Evolutionary conservation across 2,329 filamentous ascomycete genomes (phyloP).

Genomic region (Allantophomopsis lycopodina): DNA sequence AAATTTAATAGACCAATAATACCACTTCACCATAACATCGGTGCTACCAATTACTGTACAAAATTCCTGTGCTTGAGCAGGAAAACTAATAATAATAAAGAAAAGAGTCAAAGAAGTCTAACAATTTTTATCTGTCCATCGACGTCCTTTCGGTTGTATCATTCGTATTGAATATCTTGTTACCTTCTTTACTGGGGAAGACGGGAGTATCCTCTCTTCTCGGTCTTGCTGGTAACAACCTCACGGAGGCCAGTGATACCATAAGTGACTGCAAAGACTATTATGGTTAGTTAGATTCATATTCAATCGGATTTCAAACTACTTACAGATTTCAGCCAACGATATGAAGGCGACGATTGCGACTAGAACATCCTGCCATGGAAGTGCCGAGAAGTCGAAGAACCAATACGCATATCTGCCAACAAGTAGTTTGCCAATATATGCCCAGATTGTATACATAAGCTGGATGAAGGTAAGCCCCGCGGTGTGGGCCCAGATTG

Average conservation of each 20-base stretch:
- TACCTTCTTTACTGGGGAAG: conserved; percentile 8
- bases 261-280: conserved; percentile 10
- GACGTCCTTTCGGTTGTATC: too few relatives aligned
- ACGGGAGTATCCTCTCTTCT: conserved; percentile 9
- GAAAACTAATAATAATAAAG: too few relatives aligned
- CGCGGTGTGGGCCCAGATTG: conserved; percentile 9
- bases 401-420: conserved; percentile 16
- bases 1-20: too few relatives aligned
- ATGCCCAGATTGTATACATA: conserved; percentile 16
- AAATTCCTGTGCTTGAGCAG: too few relatives aligned
- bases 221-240: conserved; percentile 6
- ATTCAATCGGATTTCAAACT: neutral
- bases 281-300: neutral
- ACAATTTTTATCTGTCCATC: too few relatives aligned
- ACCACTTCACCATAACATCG: too few relatives aligned
- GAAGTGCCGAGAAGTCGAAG: conserved; percentile 14
- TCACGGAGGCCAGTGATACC: conserved; percentile 10
- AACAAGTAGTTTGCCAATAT: conserved; percentile 12
- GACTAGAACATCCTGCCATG: conserved; percentile 12
- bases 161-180: neutral
- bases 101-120: too few relatives aligned
- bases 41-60: too few relatives aligned
- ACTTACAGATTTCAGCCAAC: conserved; percentile 12
- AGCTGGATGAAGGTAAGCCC: conserved; percentile 10
- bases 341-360: conserved; percentile 9